phyloP scores from a whole-genome alignment of 2,329 filamentous ascomycete genomes.

The Cytospora schulzeri region DNA sequence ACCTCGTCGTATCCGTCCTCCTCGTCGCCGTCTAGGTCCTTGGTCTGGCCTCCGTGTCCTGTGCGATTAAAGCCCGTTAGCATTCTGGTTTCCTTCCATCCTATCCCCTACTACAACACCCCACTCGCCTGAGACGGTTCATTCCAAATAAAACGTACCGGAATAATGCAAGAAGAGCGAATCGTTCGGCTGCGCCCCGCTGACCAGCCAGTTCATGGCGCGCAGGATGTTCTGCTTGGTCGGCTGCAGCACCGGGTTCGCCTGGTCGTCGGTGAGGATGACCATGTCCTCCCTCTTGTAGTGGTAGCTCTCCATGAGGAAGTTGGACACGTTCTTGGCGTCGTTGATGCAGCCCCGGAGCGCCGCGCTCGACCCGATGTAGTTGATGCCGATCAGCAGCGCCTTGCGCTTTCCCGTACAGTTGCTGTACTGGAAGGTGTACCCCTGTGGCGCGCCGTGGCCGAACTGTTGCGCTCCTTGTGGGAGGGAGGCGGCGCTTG shows the following conservation, averaged over 20 bases:
- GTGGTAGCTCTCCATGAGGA: slow-evolving; percentile 66
- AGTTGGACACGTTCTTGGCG: slow-evolving; percentile 73
- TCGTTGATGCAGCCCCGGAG: slow-evolving; percentile 81
- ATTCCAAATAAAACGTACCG: no score
- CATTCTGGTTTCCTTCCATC: no score
- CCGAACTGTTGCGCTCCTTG: slow-evolving; percentile 60
- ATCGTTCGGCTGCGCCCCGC: slow-evolving; percentile 71
- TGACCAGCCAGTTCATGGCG: slow-evolving; percentile 76
- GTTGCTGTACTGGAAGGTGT: slow-evolving; percentile 75
- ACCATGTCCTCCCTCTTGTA: slow-evolving; percentile 83
- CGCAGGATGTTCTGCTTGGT: slow-evolving; percentile 76
- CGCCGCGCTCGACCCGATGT: slow-evolving; percentile 72
- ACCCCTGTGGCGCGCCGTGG: slow-evolving; percentile 67
- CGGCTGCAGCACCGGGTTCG: slow-evolving; percentile 68
- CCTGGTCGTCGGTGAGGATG: slow-evolving; percentile 74
- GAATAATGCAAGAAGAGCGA: slow-evolving; percentile 79
- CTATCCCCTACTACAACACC: no score
- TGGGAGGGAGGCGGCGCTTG: slow-evolving; percentile 48
- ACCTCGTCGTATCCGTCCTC: slow-evolving; percentile 78
- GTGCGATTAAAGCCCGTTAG: slow-evolving; percentile 11
- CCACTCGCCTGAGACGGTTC: no score
- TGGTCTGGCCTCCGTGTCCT: slow-evolving; percentile 77
- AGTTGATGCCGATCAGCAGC: slow-evolving; percentile 79
- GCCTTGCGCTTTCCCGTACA: slow-evolving; percentile 75
- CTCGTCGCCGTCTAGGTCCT: slow-evolving; percentile 74